phyloP scores from a whole-genome alignment of 805 yeast genomes.

The Dipodascus geniculatus region DNA sequence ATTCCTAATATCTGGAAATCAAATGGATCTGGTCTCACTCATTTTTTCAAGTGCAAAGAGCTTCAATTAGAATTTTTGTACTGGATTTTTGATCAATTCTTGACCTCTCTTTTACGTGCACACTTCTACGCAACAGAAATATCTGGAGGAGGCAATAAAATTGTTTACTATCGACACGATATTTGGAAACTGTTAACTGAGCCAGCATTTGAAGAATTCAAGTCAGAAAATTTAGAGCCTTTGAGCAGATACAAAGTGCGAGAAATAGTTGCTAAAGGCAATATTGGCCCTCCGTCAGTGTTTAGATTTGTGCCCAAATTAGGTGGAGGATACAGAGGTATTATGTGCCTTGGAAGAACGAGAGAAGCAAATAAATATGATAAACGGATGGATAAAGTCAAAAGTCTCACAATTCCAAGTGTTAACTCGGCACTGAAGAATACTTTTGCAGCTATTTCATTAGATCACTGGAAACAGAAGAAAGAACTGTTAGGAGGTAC shows the following conservation, averaged over 20 bases:
- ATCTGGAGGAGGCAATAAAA: constrained; percentile 27
- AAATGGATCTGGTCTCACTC: constrained; percentile 31
- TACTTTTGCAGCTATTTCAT: constrained; percentile 1
- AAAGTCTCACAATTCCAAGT: constrained; percentile 6
- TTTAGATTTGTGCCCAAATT: constrained; percentile 49
- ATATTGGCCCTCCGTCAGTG: constrained; percentile 26
- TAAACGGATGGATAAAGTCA: not conserved
- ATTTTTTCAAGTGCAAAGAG: constrained; percentile 27
- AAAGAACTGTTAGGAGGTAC: constrained; percentile 18
- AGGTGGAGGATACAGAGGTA: constrained; percentile 31
- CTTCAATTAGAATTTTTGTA: constrained; percentile 33
- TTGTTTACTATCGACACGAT: constrained; percentile 44
- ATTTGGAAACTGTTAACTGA: constrained; percentile 40
- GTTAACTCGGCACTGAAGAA: constrained; percentile 16
- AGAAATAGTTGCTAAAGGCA: constrained; percentile 7
- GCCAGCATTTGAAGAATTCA: constrained; percentile 31
- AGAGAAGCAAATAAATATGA: constrained; percentile 43
- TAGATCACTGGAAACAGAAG: not conserved
- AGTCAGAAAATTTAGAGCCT: constrained; percentile 19
- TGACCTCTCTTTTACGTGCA: constrained; percentile 36
- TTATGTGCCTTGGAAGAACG: constrained; percentile 28
- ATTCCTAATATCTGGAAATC: constrained; percentile 33
- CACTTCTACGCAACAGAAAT: constrained; percentile 61
- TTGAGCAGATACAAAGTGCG: constrained; percentile 16
- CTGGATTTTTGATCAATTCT: constrained; percentile 46